Evolutionary conservation across 495 filamentous ascomycete genomes (phyloP).

Genomic region (Aspergillus cavernicola): DNA sequence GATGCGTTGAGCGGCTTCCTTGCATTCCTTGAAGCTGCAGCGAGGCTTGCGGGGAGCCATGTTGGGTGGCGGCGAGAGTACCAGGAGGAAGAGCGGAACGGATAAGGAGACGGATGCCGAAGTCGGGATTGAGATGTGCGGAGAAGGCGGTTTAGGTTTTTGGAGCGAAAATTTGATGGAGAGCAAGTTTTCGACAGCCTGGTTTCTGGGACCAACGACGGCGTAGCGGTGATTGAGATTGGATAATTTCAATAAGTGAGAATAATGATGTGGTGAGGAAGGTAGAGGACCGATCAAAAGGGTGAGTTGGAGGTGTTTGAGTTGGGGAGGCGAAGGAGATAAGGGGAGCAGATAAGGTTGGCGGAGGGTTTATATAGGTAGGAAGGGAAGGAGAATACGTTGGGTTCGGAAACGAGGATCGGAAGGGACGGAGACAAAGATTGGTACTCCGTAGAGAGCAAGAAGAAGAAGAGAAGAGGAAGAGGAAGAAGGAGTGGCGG

Average conservation of each 20-base stretch:
- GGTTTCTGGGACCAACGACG: background rate
- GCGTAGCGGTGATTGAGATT: background rate
- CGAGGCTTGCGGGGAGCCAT: conserved; percentile 74
- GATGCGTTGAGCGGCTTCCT: conserved; percentile 77
- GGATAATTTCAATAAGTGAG: conserved; percentile 27
- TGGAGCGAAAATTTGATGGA: background rate
- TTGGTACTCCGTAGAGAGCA: conserved; percentile 3
- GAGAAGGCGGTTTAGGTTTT: background rate
- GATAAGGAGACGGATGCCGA: conserved; percentile 29
- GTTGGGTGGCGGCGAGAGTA: conserved; percentile 15
- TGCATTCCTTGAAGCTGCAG: conserved; percentile 88
- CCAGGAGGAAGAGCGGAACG: conserved; percentile 11
- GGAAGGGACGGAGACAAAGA: conserved; percentile 24
- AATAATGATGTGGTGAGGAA: conserved; percentile 28
- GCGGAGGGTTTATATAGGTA: background rate
- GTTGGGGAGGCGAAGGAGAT: conserved; percentile 1
- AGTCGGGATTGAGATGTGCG: background rate
- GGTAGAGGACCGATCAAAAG: conserved; percentile 10
- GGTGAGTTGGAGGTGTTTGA: background rate
- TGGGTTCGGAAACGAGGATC: conserved; percentile 15
- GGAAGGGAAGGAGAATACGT: conserved; percentile 10
- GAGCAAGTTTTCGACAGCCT: background rate
- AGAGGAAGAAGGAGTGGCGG: conserved; percentile 1
- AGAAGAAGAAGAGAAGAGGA: conserved; percentile 7
- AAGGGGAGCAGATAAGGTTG: conserved; percentile 20